Evolutionary conservation across 1,284 basidiomycete species (phyloP), one percentile per base, ranked within the genome.

Genomic region (Rhodotorula sp.): DNA sequence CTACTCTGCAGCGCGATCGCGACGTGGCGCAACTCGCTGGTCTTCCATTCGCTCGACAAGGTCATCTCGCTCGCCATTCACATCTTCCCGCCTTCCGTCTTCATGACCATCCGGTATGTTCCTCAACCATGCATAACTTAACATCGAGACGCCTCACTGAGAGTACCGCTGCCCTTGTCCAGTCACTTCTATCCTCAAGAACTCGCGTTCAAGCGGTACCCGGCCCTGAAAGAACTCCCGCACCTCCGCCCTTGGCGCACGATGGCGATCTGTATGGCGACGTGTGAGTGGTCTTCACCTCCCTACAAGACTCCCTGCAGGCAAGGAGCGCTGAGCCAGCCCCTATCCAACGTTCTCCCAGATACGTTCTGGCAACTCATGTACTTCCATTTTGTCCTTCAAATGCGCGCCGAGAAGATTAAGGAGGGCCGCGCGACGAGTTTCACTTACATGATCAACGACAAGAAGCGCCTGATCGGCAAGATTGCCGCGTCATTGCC

Each of bases 11-110:
- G 72, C 0, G 78, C 76, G n/a, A 78, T 79, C 60, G 76, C 77
- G n/a, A 79, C 77, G 0, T 80, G 79, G 79, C 75, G 79, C 54
- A 80, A 80, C 65, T 79, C 78, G 49, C 75, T 80, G 57, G 79
- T 80, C 24, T 79, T 80, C 66, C 79, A 80, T 62, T 77, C 75
- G 30, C 71, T 80, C 61, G 79, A 80, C 69, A 79, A 79, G 74
- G 75, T 79, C 66, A 79, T 77, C 62, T 76, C 73, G 17, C 75
- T 80, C 53, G 78, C 77, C 46, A 80, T 80, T 33, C 79, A 80
- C 65, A 78, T 80, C 66, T 79, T 69, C 64, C 75, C 75, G 53
- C 75, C 72, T 1, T 60, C 74, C 44, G 71, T 76, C n/a, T 69
- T 77, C 15, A 77, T 73, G 26, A 73, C 73, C 12, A 70, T 78